phyloP scores from a whole-genome alignment of 2,329 filamentous ascomycete genomes.

The Blumeriella jaapii region DNA sequence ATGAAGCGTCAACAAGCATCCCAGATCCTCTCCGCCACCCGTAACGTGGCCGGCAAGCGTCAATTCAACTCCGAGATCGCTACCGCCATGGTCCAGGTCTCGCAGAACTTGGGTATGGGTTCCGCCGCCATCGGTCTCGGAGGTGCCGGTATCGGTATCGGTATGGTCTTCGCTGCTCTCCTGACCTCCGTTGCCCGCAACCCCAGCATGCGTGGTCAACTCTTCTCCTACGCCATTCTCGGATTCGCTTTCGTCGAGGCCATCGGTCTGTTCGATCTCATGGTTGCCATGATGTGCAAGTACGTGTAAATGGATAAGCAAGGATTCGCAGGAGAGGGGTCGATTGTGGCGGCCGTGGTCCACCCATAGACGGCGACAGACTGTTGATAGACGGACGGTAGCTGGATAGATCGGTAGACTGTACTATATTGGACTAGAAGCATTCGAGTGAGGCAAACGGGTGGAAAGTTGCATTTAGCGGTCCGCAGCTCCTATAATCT shows the following conservation, averaged over 20 bases:
- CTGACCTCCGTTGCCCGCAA: conserved; percentile 86
- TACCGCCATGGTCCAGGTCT: conserved; percentile 80
- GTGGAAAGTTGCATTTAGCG: conserved; percentile 4
- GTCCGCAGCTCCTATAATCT: neutral
- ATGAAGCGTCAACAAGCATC: conserved; percentile 62
- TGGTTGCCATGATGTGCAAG: conserved; percentile 92
- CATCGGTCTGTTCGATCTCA: conserved; percentile 80
- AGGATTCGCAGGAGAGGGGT: conserved; percentile 2
- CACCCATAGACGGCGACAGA: no score
- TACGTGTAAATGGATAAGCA: conserved; percentile 40
- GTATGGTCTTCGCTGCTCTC: conserved; percentile 85
- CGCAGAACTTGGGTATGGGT: conserved; percentile 85
- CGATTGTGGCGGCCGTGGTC: neutral
- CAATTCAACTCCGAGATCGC: conserved; percentile 83
- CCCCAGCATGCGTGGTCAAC: conserved; percentile 87
- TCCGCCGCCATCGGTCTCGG: conserved; percentile 84
- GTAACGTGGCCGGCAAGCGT: conserved; percentile 47
- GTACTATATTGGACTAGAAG: conserved; percentile 14
- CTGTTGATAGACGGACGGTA: no score
- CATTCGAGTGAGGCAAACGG: conserved; percentile 12
- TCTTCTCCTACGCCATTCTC: conserved; percentile 92
- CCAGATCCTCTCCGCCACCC: conserved; percentile 43
- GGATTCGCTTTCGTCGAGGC: conserved; percentile 93
- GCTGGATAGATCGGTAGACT: no score
- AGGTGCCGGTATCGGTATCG: conserved; percentile 90